Base-by-base conservation (phyloP, 768 basidiomycete genomes). In the Mycena alexandri region DNA sequence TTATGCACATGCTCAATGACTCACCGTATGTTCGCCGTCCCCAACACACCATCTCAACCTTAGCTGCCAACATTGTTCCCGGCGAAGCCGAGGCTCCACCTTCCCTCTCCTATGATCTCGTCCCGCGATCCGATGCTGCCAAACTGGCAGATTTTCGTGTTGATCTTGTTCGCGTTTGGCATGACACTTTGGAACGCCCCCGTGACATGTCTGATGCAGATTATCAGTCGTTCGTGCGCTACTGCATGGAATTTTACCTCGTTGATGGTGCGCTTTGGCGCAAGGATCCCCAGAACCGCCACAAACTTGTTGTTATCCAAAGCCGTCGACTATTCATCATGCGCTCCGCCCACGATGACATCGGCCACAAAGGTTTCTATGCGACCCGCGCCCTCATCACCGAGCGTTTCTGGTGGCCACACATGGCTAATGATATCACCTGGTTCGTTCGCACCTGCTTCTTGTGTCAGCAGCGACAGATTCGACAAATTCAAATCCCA, bases 391-490 rank as follows among this genome's bases (percentile, higher is more conserved):
- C 69, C 64, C 19, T 73, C 66, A 19, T 63, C 24, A n/a, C 17
- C 16, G 59, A 41, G 21, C 57, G 70, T 0, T 75, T 75, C 29
- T 77, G 73, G 76, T 76, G 77, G 74, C 75, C 76, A 0, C 47
- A 61, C 0, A 46, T 76, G 6, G 50, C 44, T 0, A 46, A 72
- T 0, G 64, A 75, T 16, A 22, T 78, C 1, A 48, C 52, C 0
- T 76, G 74, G 68, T 77, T 65, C 36, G 56, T 76, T 19, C 55
- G 62, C 10, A 71, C 74, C 25, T 59, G 44, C 0, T 72, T 74
- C n/a, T n/a, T n/a, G n/a, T n/a, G n/a, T n/a, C n/a, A n/a, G n/a
- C n/a, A n/a, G n/a, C n/a, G n/a, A n/a, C n/a, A n/a, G n/a, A n/a
- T n/a, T n/a, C n/a, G n/a, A n/a, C n/a, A n/a, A n/a, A n/a, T n/a